Base-by-base conservation (phyloP, 169 alveolate species). In the Ichthyophthirius multifiliis region DNA sequence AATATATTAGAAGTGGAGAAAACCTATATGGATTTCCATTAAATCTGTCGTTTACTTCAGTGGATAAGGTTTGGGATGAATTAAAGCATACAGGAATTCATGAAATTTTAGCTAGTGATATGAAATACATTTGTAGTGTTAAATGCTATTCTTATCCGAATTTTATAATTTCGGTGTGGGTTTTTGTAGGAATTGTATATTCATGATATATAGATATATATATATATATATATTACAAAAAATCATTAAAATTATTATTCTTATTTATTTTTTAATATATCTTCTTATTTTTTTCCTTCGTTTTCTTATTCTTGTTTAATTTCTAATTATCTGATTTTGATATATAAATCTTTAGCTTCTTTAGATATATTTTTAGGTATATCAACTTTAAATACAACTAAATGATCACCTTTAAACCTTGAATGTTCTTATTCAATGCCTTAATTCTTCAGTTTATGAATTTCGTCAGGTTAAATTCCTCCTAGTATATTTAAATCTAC, bases 61-160 rank as follows among this genome's bases (percentile, higher is more conserved):
- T 81, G 67, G 79, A 65, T 65, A 78, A 84, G 74, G 83, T 86
- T n/a, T 88, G 93, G 93, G 89, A 84, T 74, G 90, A 88, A 82
- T 46, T 88, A 9, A 88, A 88, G 77, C 74, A 80, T 18, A 88
- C 93, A 13, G 87, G 86, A 41, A 88, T 84, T 9, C 89, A 83
- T 48, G 84, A 83, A 73, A 88, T 88, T 46, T 85, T 83, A 47
- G 87, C 82, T 41, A 90, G 82, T 37, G 78, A 88, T 62, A 74
- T 75, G 63, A 90, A 88, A 79, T 82, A 81, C 31, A 45, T 77
- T 45, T 82, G 83, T 37, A 82, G 84, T 43, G 71, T 83, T 9
- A 78, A 67, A 23, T 78, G 84, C 32, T 78, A 63, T 34, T 64
- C 77, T 9, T 78, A 78, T 18, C 82, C 76, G 27, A 71, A 74